These are phyloP conservation scores for Pseudoscleropodium purum DNA, from an alignment of 225 moss, liverwort and hornwort genomes.

Conservation along the genomic window DNA sequence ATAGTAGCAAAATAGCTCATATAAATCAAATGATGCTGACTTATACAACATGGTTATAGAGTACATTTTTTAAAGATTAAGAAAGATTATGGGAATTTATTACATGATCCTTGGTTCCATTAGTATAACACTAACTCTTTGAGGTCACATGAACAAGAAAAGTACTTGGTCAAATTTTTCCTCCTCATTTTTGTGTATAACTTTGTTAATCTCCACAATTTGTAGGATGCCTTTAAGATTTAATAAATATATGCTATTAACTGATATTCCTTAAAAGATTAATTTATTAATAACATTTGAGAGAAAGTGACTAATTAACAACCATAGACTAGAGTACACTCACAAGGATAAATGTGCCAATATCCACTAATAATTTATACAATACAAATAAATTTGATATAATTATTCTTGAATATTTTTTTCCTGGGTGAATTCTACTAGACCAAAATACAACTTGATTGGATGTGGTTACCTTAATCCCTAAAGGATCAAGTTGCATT, in stretches of 20 bases:
- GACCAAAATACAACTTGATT: not conserved
- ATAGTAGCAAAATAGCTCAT: not conserved
- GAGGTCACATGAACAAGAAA: not conserved
- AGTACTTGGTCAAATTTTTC: not conserved
- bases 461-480: not conserved
- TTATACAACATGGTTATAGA: not conserved
- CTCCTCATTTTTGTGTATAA: fast-evolving
- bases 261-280: not conserved
- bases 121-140: not conserved
- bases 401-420: not conserved
- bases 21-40: not conserved
- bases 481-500: too few species aligned
- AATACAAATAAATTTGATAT: not conserved
- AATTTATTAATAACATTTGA: too few species aligned
- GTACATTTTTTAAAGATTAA: not conserved
- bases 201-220: not conserved
- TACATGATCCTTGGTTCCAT: not conserved
- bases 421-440: not conserved
- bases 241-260: not conserved
- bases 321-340: not conserved
- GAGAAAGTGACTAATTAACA: not conserved
- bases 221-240: not conserved
- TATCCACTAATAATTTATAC: not conserved
- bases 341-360: not conserved
- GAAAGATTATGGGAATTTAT: not conserved